Evolutionary conservation across 768 basidiomycete genomes (phyloP).

Genomic region (Rhodotorula diobovata): DNA sequence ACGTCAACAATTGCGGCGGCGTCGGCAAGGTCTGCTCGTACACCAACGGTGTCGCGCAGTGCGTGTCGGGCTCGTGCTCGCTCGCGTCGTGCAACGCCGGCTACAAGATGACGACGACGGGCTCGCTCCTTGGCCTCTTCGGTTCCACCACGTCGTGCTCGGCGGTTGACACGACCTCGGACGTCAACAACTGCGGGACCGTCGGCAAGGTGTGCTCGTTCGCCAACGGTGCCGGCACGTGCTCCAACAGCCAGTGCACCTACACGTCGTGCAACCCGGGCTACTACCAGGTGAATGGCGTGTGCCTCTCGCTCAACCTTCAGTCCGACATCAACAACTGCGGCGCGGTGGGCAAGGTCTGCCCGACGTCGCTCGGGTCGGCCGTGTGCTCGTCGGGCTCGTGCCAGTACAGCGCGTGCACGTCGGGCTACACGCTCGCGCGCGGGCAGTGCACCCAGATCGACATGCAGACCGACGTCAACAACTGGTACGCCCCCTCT

Average conservation of each 20-base stretch:
- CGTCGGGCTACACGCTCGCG: conserved; percentile 11
- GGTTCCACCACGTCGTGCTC: conserved; percentile 11
- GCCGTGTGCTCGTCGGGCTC: conserved; percentile 8
- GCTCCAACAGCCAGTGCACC: conserved; percentile 18
- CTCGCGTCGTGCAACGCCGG: conserved; percentile 23
- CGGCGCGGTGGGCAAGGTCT: conserved; percentile 27
- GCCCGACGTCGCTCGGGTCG: conserved; percentile 18
- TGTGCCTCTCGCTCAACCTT: conserved; percentile 25
- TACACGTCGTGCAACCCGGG: conserved; percentile 25
- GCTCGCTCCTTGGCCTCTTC: conserved; percentile 13
- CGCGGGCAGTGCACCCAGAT: conserved; percentile 7
- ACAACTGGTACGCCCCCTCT: conserved; percentile 5
- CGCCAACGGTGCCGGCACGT: conserved; percentile 21
- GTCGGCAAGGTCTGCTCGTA: conserved; percentile 26
- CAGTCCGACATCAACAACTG: conserved; percentile 30
- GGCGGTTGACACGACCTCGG: conserved; percentile 2
- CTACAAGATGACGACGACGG: conserved; percentile 11
- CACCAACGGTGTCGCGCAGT: conserved; percentile 16
- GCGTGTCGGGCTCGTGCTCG: conserved; percentile 24
- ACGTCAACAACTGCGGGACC: not conserved
- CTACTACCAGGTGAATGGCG: conserved; percentile 30
- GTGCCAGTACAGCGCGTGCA: conserved; percentile 21
- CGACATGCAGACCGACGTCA: conserved; percentile 7
- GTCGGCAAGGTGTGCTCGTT: conserved; percentile 18
- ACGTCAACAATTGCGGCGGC: conserved; percentile 32